Percentiles rank a stretch among this genome's conserved stretches.
Evolutionary conservation across 345 rosid species (phyloP).

Genomic region (Excoecaria cochinchinensis): DNA sequence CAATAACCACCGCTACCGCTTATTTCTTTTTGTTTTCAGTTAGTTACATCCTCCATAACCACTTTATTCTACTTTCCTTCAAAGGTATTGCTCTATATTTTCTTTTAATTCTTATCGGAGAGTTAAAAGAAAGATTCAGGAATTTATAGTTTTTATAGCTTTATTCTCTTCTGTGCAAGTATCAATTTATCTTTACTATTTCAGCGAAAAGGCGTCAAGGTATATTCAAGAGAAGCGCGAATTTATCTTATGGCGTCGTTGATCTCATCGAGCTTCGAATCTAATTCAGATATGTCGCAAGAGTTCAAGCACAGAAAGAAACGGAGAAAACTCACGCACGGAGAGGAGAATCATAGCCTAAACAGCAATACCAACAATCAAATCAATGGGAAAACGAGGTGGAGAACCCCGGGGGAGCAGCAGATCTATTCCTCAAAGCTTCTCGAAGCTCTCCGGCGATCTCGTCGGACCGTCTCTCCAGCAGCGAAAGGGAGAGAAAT

Average conservation of each 20-base stretch:
- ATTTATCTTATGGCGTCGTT: constrained; percentile 28
- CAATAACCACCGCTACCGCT: neutral
- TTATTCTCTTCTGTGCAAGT: neutral
- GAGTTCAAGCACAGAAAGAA: constrained; percentile 47
- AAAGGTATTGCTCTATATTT: neutral
- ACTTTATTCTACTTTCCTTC: neutral
- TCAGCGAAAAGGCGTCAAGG: neutral
- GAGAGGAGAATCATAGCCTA: constrained; percentile 2
- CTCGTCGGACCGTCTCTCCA: constrained; percentile 31
- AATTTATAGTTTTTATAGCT: neutral
- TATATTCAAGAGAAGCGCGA: neutral
- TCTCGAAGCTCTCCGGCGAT: constrained; percentile 43
- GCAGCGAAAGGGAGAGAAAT: constrained; percentile 32
- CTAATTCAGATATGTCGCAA: constrained; percentile 24
- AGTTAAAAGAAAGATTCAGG: neutral
- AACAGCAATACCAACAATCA: neutral
- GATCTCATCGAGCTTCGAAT: constrained; percentile 22
- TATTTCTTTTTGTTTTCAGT: neutral
- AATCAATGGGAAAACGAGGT: constrained; percentile 29
- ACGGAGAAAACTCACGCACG: constrained; percentile 33
- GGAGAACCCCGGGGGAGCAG: constrained; percentile 35
- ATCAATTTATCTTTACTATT: neutral
- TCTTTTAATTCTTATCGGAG: neutral
- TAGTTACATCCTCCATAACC: neutral
- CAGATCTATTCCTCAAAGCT: constrained; percentile 28